Evolutionary conservation across 805 yeast species (phyloP), one percentile per base, ranked within the genome.

Genomic region (Ogataea ramenticola): DNA sequence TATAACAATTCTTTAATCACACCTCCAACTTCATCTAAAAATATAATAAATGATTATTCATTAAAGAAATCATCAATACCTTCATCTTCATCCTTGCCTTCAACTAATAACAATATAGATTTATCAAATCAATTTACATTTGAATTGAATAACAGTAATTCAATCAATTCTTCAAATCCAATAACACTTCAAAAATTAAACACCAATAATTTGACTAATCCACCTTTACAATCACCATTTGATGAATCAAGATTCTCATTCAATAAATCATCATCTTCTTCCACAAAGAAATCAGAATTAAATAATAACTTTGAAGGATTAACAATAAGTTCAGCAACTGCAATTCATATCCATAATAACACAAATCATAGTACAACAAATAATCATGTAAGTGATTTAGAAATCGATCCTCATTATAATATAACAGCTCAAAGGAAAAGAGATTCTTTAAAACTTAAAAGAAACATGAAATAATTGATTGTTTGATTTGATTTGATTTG

Each of bases 351-450:
- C 32, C 12, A 29, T 29, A 15, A 7, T 8, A 8, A 8, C 7
- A 8, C 27, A 26, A 7, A 26, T 26, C 10, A 8, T 8, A 26
- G 27, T 26, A 26, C n/a, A 16, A 30, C 15, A 30, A 30, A 5
- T 30, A n/a, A 4, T 32, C 20, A 9, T 20, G 20, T 14, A 4
- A 21, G n/a, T 34, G 63, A 57, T 32, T 20, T 56, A 9, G 61
- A 58, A 32, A 49, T 57, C 11, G 65, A 61, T 45, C 64, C 66
- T 2, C 47, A 61, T 30, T 64, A 54, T 51, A 74, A 74, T 48
- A 72, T 67, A 26, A 75, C 79, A 1, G 68, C 74, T 24, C 71
- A 70, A 48, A 63, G 80, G 47, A 75, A 75, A 55, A 68, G 80
- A 50, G 79, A 75, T 48, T 68, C 75, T 49, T 54, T 75, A 48